A percentile compares a stretch with the other conserved stretches of the same genome.
Conservation (phyloP, 2,329 filamentous ascomycete species). For the Diaporthe citrichinensis region DNA sequence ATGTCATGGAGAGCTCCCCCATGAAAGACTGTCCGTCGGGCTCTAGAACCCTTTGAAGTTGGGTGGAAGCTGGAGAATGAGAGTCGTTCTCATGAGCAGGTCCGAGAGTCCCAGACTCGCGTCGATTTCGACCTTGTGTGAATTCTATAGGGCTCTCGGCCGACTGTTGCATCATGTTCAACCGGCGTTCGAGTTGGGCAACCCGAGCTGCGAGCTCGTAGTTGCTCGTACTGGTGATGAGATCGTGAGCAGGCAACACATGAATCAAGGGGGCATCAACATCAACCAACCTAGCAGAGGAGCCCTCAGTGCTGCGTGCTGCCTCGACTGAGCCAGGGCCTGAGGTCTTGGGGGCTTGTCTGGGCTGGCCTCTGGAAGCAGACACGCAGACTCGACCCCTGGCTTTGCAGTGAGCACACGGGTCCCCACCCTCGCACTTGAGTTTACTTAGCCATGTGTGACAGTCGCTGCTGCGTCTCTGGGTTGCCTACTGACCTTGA, state of each 20-base stretch:
- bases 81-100: neutral
- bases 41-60: slow-evolving; percentile 33
- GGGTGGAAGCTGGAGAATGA: neutral
- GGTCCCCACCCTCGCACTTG: slow-evolving; percentile 40
- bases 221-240: neutral
- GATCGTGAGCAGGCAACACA: neutral
- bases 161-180: slow-evolving; percentile 25
- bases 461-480: neutral
- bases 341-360: neutral
- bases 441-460: neutral
- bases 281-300: neutral
- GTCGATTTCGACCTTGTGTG: neutral
- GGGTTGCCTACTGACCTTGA: slow-evolving; percentile 31
- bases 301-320: neutral
- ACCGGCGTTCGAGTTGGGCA: slow-evolving; percentile 35
- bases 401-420: slow-evolving; percentile 38
- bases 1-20: slow-evolving; percentile 39
- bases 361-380: slow-evolving; percentile 10
- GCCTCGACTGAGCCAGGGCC: neutral
- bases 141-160: neutral
- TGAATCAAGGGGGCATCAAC: neutral
- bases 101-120: neutral
- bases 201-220: slow-evolving; percentile 28
- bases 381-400: slow-evolving; percentile 31
- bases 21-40: slow-evolving; percentile 39